A percentile compares a stretch with the other conserved stretches of the same genome.
Conservation (phyloP, 2,329 filamentous ascomycete species). For the Seiridium cupressi region DNA sequence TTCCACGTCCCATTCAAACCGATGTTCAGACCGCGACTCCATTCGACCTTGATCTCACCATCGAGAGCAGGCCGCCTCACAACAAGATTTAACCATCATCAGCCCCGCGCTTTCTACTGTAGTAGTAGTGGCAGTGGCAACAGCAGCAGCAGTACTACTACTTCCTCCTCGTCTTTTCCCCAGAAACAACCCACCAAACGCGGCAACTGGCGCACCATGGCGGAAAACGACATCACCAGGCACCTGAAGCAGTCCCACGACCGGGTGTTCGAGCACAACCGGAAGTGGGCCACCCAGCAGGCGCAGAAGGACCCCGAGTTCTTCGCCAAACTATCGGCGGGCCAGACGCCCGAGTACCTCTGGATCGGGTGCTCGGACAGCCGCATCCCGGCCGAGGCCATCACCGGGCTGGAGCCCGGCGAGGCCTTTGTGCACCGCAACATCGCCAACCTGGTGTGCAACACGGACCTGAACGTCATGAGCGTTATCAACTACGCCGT, state of each 20-base stretch:
- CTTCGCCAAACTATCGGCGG: slow-evolving; percentile 62
- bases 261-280: slow-evolving; percentile 68
- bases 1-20: not conserved
- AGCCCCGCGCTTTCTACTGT: not conserved
- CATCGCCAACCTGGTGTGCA: slow-evolving; percentile 84
- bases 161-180: not conserved
- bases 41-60: not conserved
- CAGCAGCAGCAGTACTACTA: not conserved
- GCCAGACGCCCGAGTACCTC: slow-evolving; percentile 69
- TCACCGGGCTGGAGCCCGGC: slow-evolving; percentile 80
- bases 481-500: slow-evolving; percentile 88
- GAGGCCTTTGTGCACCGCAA: slow-evolving; percentile 95
- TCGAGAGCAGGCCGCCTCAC: not conserved
- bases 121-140: not conserved
- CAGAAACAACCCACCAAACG: not conserved
- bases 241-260: slow-evolving; percentile 66
- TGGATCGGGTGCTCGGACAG: slow-evolving; percentile 94
- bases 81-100: not conserved
- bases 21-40: slow-evolving; percentile 2
- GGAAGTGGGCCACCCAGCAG: slow-evolving; percentile 62
- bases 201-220: slow-evolving; percentile 22
- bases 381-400: slow-evolving; percentile 85
- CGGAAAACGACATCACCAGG: slow-evolving; percentile 41
- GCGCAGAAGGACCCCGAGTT: slow-evolving; percentile 58
- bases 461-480: slow-evolving; percentile 76